Evolutionary conservation across 345 rosid species (phyloP), one percentile per base, ranked within the genome.

Genomic region (Durio zibethinus): DNA sequence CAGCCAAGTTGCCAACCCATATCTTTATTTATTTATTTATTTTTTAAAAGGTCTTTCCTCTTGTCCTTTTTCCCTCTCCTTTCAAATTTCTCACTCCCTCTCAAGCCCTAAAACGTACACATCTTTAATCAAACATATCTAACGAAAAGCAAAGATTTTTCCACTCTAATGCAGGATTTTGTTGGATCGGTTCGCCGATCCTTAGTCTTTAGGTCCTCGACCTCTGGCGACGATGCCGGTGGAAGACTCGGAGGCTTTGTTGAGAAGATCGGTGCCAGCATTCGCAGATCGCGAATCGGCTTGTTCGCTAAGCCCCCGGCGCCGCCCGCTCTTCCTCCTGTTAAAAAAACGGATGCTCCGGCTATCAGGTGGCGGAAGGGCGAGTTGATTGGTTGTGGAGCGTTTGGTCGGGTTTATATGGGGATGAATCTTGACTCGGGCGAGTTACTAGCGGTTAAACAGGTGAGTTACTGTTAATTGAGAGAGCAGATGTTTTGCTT

Each of bases 101-200:
- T 27, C 20, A 54, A 85, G 76, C 77, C 78, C 56, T 61, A 73
- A 65, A 10, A n/a, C 57, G 31, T 31, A 21, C 14, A 33, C 7
- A 54, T n/a, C 27, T n/a, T 54, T n/a, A 7, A 54, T 1, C 27
- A 54, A 54, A 54, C 10, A 54, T 5, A 54, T n/a, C 60, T 1
- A 23, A 31, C 10, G 15, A 9, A 9, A 27, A 43, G 21, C 35
- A 3, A 71, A 9, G 64, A 20, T 9, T 21, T 29, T 21, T 66
- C 6, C 15, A 64, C 68, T n/a, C 76, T 48, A 38, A 92, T 94
- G 97, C 97, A 92, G 73, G 97, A 91, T 40, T 77, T 94, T 50
- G 77, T 94, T 72, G 98, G 95, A 84, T 92, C 98, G 72, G 94
- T 94, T 45, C 87, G 98, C 72, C 90, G 93, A 77, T 94, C 98